Evolutionary conservation across 106 monocot genomes (phyloP).

Genomic region (Dioscorea dumetorum): DNA sequence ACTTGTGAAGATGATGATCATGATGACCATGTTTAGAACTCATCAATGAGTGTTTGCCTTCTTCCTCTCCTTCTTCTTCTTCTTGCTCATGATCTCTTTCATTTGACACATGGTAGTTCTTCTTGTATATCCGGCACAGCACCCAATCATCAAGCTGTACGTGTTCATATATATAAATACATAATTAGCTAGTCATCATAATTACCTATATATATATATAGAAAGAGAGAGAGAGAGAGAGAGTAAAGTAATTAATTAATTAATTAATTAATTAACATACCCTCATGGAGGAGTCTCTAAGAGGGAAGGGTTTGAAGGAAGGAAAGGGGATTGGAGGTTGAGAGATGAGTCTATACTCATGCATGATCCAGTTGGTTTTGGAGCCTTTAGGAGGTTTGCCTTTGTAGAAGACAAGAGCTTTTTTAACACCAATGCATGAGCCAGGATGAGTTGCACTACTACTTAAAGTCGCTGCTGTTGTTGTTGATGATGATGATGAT

Average conservation of each 20-base stretch:
- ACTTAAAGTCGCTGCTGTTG: not conserved
- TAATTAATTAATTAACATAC: slow-evolving; percentile 22
- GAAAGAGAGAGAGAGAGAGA: no score
- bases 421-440: slow-evolving; percentile 48
- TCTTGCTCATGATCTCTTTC: slow-evolving; percentile 39
- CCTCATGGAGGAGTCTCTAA: slow-evolving; percentile 58
- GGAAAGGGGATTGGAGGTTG: slow-evolving; percentile 22
- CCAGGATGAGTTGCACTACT: no score
- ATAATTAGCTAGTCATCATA: not conserved
- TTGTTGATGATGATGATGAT: not conserved
- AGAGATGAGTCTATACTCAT: slow-evolving; percentile 60
- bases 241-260: no score
- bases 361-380: slow-evolving; percentile 93
- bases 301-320: slow-evolving; percentile 39
- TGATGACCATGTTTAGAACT: not conserved
- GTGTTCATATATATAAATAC: not conserved
- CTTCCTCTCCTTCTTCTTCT: slow-evolving; percentile 23
- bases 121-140: slow-evolving; percentile 73
- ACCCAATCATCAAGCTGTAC: slow-evolving; percentile 70
- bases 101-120: slow-evolving; percentile 27
- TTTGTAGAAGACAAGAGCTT: slow-evolving; percentile 73
- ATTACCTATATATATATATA: not conserved
- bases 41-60: not conserved
- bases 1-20: slow-evolving; percentile 23
- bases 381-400: slow-evolving; percentile 67